Base-by-base conservation (phyloP, 495 filamentous ascomycete genomes). In the Melanomma pulvis-pyrius region DNA sequence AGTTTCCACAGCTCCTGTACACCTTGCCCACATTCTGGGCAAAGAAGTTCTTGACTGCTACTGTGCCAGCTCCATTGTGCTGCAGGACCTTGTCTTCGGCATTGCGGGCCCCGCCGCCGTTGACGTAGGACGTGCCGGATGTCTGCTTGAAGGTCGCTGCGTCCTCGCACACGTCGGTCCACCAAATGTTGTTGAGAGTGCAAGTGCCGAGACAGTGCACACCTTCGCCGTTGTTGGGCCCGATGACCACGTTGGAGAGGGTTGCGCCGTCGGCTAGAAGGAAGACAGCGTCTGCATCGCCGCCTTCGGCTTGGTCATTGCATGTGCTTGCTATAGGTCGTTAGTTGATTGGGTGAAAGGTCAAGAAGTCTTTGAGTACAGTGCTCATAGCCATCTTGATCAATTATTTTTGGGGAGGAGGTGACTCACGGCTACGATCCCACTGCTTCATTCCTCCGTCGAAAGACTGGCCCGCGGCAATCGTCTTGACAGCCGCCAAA, bases 71-170 rank as follows among this genome's bases (percentile, higher is more conserved):
- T 41, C 82, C 84, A 77, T 89, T 89, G 78, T 85, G 82, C 75
- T 88, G 86, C 62, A 89, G 77, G 32, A 89, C 81, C 74, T 88
- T 89, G 75, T 89, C 86, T 0, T 79, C 77, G 30, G 86, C 85
- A 34, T 77, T 76, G 15, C 80, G 76, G 2, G 85, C 85, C 32
- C 86, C 86, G 34, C 86, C 86, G 55, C 84, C 85, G 62, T 78
- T 82, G 71, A 87, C 81, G 70, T 78, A 65, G 5, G 68, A 79
- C 17, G 74, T 80, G 46, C 71, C 72, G 13, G 39, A 57, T 32
- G 47, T 71, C 50, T 80, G 76, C 70, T 81, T 81, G 62, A 80
- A 66, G 11, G 73, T 76, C 36, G 74, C 68, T 19, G 79, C 76
- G 64, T 77, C 79, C 59, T 71, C 69, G 60, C 71, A 76, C 22